Conservation (phyloP, 352 stramenopile genomes). For the Aphanomyces cochlioides region DNA sequence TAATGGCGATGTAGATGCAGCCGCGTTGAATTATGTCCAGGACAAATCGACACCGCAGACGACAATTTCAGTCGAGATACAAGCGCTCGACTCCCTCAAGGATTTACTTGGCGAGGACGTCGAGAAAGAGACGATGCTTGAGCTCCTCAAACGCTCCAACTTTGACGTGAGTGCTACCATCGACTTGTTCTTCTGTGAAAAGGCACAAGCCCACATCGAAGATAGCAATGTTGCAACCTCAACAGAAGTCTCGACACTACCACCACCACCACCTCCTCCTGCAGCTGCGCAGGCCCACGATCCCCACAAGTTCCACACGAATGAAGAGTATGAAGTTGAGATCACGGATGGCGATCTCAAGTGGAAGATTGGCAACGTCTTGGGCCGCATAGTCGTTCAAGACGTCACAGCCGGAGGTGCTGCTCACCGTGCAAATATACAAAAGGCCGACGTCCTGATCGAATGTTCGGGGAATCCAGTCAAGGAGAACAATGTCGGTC, state of each 20-base stretch:
- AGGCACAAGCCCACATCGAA: constrained; percentile 29
- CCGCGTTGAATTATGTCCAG: neutral
- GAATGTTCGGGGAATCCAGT: constrained; percentile 67
- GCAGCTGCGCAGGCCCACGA: constrained; percentile 33
- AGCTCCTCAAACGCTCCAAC: constrained; percentile 56
- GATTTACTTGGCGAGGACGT: constrained; percentile 64
- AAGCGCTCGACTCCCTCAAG: constrained; percentile 8
- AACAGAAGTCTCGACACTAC: constrained; percentile 39
- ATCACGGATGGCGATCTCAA: constrained; percentile 66
- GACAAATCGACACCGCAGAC: constrained; percentile 8
- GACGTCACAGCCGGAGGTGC: constrained; percentile 61
- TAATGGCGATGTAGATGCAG: neutral
- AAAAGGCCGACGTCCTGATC: constrained; percentile 82
- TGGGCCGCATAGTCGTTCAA: constrained; percentile 78
- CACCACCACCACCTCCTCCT: constrained; percentile 23
- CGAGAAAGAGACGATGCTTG: constrained; percentile 47
- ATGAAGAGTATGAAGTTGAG: constrained; percentile 77
- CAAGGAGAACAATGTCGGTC: constrained; percentile 70
- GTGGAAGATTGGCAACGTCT: constrained; percentile 83
- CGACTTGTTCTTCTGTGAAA: constrained; percentile 75
- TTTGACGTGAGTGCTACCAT: constrained; percentile 73
- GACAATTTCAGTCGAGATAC: neutral
- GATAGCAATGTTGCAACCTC: neutral
- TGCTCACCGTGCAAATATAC: constrained; percentile 62
- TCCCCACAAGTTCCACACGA: constrained; percentile 42